phyloP scores from a whole-genome alignment of 345 rosid genomes.

The Eucalyptus erythrocorys region DNA sequence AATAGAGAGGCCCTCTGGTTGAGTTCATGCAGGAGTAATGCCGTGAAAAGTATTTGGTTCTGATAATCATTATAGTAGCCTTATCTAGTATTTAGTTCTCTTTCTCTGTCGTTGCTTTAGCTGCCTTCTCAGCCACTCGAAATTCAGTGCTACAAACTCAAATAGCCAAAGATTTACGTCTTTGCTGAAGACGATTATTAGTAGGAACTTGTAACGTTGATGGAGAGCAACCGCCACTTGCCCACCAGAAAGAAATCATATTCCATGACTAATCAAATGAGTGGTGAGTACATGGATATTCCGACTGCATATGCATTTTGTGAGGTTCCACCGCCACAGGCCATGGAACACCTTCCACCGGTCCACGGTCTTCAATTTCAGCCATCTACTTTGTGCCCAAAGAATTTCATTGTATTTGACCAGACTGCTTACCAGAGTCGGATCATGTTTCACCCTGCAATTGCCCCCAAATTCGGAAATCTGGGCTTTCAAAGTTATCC shows the following conservation, averaged over 20 bases:
- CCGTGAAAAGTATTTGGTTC: neutral
- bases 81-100: neutral
- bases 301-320: slow-evolving; percentile 37
- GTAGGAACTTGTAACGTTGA: neutral
- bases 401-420: slow-evolving; percentile 53
- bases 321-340: slow-evolving; percentile 32
- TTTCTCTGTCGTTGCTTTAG: neutral
- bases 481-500: slow-evolving; percentile 29
- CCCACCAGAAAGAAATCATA: slow-evolving; percentile 6
- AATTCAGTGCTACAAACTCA: slow-evolving; percentile 2
- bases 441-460: slow-evolving; percentile 68
- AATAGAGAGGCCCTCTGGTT: slow-evolving; percentile 23
- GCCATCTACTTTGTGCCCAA: slow-evolving; percentile 56
- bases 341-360: slow-evolving; percentile 29
- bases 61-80: neutral
- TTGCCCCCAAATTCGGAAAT: slow-evolving; percentile 40
- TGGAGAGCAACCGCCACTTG: slow-evolving; percentile 41
- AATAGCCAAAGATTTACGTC: slow-evolving; percentile 3
- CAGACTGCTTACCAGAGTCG: slow-evolving; percentile 58
- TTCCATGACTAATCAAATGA: slow-evolving; percentile 32
- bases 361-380: slow-evolving; percentile 58
- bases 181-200: neutral
- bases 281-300: slow-evolving; percentile 19
- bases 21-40: slow-evolving; percentile 14
- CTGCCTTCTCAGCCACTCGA: slow-evolving; percentile 5